Conservation (phyloP, 1,284 basidiomycete species). For the Pseudozyma hubeiensis region DNA sequence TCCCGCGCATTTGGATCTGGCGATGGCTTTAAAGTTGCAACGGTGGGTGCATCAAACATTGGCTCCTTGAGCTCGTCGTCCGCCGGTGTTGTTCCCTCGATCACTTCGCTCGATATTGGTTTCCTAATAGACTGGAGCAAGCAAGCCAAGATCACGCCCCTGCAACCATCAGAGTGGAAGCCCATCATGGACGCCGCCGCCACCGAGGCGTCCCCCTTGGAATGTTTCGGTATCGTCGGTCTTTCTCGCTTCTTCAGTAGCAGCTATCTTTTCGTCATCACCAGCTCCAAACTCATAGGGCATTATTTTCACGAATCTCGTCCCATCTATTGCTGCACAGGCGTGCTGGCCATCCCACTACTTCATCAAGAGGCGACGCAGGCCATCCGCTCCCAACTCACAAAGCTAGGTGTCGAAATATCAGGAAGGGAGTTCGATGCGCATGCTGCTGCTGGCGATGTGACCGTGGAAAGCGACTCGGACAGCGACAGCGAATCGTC, state of each 20-base stretch:
- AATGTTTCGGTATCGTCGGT: conserved; percentile 53
- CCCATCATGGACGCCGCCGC: conserved; percentile 14
- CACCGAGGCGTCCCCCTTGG: conserved; percentile 16
- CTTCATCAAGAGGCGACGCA: conserved; percentile 32
- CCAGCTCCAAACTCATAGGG: conserved; percentile 48
- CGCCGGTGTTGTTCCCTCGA: conserved; percentile 5
- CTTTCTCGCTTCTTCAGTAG: conserved; percentile 55
- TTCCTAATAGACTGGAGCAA: conserved; percentile 48
- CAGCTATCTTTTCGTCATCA: conserved; percentile 62
- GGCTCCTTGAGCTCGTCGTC: conserved; percentile 10
- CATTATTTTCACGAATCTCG: conserved; percentile 53
- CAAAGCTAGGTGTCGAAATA: conserved; percentile 12
- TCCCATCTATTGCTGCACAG: conserved; percentile 56
- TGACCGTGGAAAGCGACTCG: conserved; percentile 17
- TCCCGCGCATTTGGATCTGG: conserved; percentile 34
- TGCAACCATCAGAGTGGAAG: conserved; percentile 26
- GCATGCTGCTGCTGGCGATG: conserved; percentile 7
- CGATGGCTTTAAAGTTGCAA: conserved; percentile 42
- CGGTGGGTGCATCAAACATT: conserved; percentile 23
- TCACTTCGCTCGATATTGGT: conserved; percentile 39
- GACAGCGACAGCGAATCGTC: conserved; percentile 36
- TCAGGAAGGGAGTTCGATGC: background rate
- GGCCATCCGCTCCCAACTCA: conserved; percentile 31
- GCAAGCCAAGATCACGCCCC: conserved; percentile 26
- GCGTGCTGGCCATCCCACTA: conserved; percentile 58